Evolutionary conservation across 495 filamentous ascomycete genomes (phyloP).

Genomic region (Hypoxylon lenormandii): DNA sequence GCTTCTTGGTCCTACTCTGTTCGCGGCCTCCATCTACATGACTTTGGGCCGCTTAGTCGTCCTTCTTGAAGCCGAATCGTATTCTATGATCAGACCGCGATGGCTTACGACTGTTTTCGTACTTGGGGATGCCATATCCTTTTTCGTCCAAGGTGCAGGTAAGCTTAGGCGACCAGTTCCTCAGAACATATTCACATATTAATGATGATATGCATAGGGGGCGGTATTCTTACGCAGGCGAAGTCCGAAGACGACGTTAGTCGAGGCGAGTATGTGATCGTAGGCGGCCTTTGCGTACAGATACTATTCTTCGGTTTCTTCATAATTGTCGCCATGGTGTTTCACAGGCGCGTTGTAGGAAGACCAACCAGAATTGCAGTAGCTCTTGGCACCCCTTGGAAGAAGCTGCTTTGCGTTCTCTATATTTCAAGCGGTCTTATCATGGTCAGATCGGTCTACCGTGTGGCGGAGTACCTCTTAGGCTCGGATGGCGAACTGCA

Average conservation of each 20-base stretch:
- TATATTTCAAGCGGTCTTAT: conserved; percentile 67
- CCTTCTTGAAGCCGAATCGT: conserved; percentile 50
- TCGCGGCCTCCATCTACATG: conserved; percentile 69
- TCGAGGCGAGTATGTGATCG: conserved; percentile 59
- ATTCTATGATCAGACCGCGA: conserved; percentile 50
- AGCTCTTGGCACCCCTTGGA: conserved; percentile 55
- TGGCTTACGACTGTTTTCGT: conserved; percentile 63
- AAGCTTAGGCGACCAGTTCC: neutral
- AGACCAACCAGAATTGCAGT: conserved; percentile 24
- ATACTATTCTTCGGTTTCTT: conserved; percentile 66
- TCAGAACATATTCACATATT: conserved; percentile 4
- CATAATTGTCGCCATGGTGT: conserved; percentile 58
- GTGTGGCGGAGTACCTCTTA: conserved; percentile 69
- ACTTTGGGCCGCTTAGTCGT: conserved; percentile 61
- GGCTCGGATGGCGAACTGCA: conserved; percentile 60
- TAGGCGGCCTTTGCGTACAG: conserved; percentile 60
- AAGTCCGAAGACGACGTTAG: conserved; percentile 37
- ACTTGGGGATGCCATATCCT: conserved; percentile 53
- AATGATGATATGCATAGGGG: conserved; percentile 35
- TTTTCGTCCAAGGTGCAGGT: conserved; percentile 48
- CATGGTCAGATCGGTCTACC: conserved; percentile 67
- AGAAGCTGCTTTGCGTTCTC: conserved; percentile 63
- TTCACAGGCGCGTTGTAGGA: conserved; percentile 44
- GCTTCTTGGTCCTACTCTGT: conserved; percentile 64
- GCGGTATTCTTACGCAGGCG: conserved; percentile 47